Percentiles rank a stretch among this genome's conserved stretches.
phyloP scores from a whole-genome alignment of 2,329 filamentous ascomycete genomes.

The Stagonosporopsis cucurbitacearum region DNA sequence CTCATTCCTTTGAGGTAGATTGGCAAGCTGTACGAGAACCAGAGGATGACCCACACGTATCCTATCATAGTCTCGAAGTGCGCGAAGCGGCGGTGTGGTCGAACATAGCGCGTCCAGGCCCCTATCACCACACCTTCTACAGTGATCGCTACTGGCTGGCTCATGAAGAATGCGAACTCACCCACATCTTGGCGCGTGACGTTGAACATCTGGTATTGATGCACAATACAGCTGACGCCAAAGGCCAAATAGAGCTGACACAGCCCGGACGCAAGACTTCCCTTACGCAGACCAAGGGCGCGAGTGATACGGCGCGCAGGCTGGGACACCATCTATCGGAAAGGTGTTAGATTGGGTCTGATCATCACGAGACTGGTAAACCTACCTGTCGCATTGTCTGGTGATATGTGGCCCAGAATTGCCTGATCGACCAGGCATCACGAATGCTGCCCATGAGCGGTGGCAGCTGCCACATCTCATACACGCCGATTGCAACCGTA shows the following conservation, averaged over 20 bases:
- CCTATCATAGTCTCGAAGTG: neutral
- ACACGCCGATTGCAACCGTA: neutral
- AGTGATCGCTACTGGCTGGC: neutral
- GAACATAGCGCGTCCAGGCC: neutral
- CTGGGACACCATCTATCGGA: neutral
- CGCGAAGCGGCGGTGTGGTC: no score
- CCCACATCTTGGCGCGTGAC: neutral
- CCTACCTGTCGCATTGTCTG: constrained; percentile 2
- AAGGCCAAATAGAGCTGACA: neutral
- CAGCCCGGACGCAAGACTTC: neutral
- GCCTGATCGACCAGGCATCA: constrained; percentile 1
- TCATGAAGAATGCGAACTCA: constrained; percentile 2
- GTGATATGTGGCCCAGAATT: constrained; percentile 1
- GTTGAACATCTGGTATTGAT: constrained; percentile 5
- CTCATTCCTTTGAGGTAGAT: neutral
- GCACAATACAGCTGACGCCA: neutral
- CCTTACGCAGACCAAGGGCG: neutral
- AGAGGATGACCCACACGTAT: neutral
- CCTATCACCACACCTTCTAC: neutral
- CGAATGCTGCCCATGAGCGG: neutral
- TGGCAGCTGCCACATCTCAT: neutral
- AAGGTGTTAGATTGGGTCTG: neutral
- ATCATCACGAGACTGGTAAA: neutral
- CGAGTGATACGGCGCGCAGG: neutral
- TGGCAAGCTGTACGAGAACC: neutral